Evolutionary conservation across 306 rosid genomes (phyloP), one percentile per base, ranked within the genome.

Genomic region (Betula pendula): DNA sequence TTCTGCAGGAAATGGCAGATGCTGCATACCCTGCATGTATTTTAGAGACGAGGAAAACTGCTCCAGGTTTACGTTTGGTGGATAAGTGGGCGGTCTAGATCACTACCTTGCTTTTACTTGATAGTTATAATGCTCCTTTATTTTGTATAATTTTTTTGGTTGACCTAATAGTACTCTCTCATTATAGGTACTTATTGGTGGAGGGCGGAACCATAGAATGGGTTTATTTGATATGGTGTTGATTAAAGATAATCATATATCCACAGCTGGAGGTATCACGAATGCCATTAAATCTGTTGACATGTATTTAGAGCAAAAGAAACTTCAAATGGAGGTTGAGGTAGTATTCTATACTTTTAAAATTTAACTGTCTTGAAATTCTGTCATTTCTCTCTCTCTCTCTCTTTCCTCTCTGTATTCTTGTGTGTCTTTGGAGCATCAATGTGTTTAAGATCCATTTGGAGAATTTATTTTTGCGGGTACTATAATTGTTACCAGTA

Each of bases 221-320:
- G 97, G 97, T 40, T 87, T 92, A 79, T 90, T 95, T 29, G 93
- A 95, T 81, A 92, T 95, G 98, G 95, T 92, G 73, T 84, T 95
- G 90, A 90, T 95, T 87, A 95, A 92, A 82, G 98, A 95, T 82
- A 95, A 92, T 80, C 97, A 95, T 81, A 95, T 95, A 77, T 89
- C 96, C 70, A 84, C 87, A 67, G 91, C 98, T 31, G 97, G 98
- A 71, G 87, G 97, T 68, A 80, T 89, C 81, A 75, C 83, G 1
- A 86, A 82, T 80, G 96, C 98, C 68, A 78, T 95, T 12, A 86
- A 86, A 84, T 88, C 93, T 76, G 98, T 91, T 44, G 96, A 95
- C 82, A 49, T 77, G 81, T 89, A 94, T 85, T 85, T 95, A 52
- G 81, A 83, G 81, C 81, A 90, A 89, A 88, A 83, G 19, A 75